A percentile compares a stretch with the other conserved stretches of the same genome.
Evolutionary conservation across 1,284 basidiomycete genomes (phyloP).

Genomic region (Apiotrichum siamense): DNA sequence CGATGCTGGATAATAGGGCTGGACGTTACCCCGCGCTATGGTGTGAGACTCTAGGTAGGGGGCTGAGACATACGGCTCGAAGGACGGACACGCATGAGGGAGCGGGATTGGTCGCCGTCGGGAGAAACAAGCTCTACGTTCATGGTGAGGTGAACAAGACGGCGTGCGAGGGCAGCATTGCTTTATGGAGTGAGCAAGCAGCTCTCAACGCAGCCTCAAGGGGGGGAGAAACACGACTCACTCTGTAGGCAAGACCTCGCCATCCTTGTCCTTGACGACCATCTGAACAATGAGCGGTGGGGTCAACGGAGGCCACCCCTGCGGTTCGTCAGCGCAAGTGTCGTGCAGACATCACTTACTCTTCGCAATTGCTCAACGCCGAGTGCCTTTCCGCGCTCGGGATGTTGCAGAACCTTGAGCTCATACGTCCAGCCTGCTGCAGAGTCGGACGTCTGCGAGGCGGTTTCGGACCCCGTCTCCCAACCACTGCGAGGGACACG

Average conservation of each 20-base stretch:
- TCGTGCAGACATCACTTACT: conserved; percentile 1
- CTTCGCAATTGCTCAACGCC: conserved; percentile 16
- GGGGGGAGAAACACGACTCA: background rate
- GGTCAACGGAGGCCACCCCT: conserved; percentile 19
- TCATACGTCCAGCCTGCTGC: conserved; percentile 8
- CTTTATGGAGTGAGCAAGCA: conserved; percentile 1
- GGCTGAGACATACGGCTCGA: conserved; percentile 11
- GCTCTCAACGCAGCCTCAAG: too few relatives aligned
- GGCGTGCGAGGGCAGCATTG: conserved; percentile 14
- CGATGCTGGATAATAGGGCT: conserved; percentile 17
- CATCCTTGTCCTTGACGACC: conserved; percentile 13
- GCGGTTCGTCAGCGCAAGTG: background rate
- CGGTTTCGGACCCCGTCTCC: background rate
- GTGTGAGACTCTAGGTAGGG: background rate
- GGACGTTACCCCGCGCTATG: conserved; percentile 13
- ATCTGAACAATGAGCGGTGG: conserved; percentile 17
- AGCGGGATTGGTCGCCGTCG: conserved; percentile 9
- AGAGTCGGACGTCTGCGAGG: conserved; percentile 1
- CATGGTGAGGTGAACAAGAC: conserved; percentile 18
- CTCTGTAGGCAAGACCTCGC: conserved; percentile 13
- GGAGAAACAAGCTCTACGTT: conserved; percentile 17
- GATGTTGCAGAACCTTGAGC: conserved; percentile 12
- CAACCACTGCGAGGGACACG: conserved; percentile 15
- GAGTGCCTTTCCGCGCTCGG: conserved; percentile 15
- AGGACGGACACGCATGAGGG: conserved; percentile 17